Base-by-base conservation (phyloP, 805 yeast genomes). In the Candida odintsovae region DNA sequence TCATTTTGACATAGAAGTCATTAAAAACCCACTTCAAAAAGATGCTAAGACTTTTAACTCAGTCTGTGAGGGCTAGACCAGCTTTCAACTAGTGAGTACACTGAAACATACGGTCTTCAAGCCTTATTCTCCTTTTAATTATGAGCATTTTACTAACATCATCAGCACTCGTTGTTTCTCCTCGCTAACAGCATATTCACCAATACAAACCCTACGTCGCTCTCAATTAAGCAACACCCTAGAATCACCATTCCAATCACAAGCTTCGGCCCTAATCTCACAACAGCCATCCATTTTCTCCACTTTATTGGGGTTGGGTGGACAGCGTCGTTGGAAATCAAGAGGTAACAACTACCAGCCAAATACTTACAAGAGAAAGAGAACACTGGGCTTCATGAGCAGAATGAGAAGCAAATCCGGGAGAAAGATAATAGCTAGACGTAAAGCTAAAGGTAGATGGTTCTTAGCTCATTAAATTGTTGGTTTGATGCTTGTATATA, bases 281-380 rank as follows among this genome's bases (percentile, higher is more conserved):
- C 50, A 40, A 45, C 21, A 50, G n/a, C n/a, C 54, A 12, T 54
- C 62, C 11, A 56, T 62, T 50, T 59, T 58, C 46, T 59, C 65
- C 28, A 55, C 67, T 21, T 42, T 70, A 3, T 16, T 48, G 4
- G 40, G 50, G 2, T 67, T 73, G 1, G 63, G 71, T 42, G 64
- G 72, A 25, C 84, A 78, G 55, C 69, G 72, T 53, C 72, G 97
- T 73, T 83, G 90, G 85, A 83, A 88, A 63, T 74, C 92, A 35
- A 81, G 96, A 69, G 98, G 99, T 67, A 86, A 88, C 70, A 88
- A 96, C 18, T 92, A 85, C 68, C 97, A 92, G 68, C 99, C 99
- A 44, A 83, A 89, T 50, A 89, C 95, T 6, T 71, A 88, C 52
- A 88, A 86, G 64, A 78, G 98, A 65, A 94, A 94, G 73, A 83